phyloP scores from a whole-genome alignment of 1,284 basidiomycete genomes.

The Schizopora paradoxa region DNA sequence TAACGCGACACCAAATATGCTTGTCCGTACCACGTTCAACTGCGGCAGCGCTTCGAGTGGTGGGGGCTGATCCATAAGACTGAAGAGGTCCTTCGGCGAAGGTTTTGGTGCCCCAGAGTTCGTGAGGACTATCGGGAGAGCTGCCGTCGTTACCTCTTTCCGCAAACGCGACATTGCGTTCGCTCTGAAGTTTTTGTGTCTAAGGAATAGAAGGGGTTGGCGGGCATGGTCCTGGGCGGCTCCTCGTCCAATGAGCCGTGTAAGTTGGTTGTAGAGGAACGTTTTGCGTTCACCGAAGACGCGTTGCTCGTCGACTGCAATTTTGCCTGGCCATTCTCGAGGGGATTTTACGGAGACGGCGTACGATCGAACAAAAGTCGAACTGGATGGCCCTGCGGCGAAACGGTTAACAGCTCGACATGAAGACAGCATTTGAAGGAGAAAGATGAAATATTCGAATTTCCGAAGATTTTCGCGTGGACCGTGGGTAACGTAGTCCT shows the following conservation, averaged over 20 bases:
- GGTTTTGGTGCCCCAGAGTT: slow-evolving; percentile 40
- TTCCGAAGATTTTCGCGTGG: no score
- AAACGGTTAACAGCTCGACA: no score
- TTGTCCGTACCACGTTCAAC: slow-evolving; percentile 62
- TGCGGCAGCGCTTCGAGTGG: slow-evolving; percentile 32
- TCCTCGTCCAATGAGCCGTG: slow-evolving; percentile 52
- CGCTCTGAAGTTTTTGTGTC: slow-evolving; percentile 64
- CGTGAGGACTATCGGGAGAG: slow-evolving; percentile 36
- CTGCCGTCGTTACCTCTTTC: slow-evolving; percentile 53
- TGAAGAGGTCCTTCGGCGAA: slow-evolving; percentile 31
- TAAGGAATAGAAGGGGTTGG: slow-evolving; percentile 62
- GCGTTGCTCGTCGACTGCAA: slow-evolving; percentile 41
- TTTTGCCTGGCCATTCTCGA: slow-evolving; percentile 45
- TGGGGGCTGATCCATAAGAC: slow-evolving; percentile 25
- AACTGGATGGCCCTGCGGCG: background rate
- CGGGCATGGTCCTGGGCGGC: no score
- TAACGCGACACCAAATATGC: slow-evolving; percentile 67
- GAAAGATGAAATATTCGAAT: no score
- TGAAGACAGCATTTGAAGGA: no score
- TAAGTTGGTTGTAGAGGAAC: slow-evolving; percentile 71
- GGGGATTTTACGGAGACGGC: slow-evolving; percentile 56
- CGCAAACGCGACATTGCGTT: slow-evolving; percentile 59
- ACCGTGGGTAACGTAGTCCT: no score
- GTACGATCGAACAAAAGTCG: slow-evolving; percentile 22
- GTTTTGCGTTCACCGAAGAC: slow-evolving; percentile 68